Evolutionary conservation across 2,329 filamentous ascomycete genomes (phyloP), one percentile per base, ranked within the genome.

Genomic region (Emmonsia crescens): DNA sequence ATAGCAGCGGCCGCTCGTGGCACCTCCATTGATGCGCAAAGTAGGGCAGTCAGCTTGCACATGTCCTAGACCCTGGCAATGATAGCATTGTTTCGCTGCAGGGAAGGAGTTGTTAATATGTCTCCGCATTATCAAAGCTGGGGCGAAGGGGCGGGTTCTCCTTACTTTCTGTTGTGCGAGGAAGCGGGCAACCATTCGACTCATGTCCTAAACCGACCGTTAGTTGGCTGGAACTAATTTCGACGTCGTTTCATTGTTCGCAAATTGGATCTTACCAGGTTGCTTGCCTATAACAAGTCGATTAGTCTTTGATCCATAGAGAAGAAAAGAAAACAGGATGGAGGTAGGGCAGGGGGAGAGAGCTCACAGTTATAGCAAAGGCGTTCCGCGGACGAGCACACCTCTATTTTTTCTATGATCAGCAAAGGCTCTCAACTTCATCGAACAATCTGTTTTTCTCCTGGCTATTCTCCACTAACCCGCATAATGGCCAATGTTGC

Each of bases 21-120:
- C 88, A 64, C 83, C 78, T 68, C 89, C 92, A 77, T 86, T 96
- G 76, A 99, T 79, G 69, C 94, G 91, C 67, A 99, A 85, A 65
- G 94, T 97, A 71, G 94, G 94, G 84, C 94, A 99, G 78, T 99
- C 94, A 69, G 94, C 94, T 82, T 99, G 94, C 71, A 99, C 94
- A 76, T 99, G 94, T 68, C 94, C 94, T 65, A 97, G 85, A 63
- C 94, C 94, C 82, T 97, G 94, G 83, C 94, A 99, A 81, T 97
- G 94, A 78, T 99, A 99, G 85, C 94, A 99, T 83, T 99, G 94
- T 86, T 99, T 99, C 60, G 91, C 91, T 87, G 71, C 59, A 48
- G 14, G 55, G 64, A 61, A 59, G 38, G 57, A 38, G 63, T 66
- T 64, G 66, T 67, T 60, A 64, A 67, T 52, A 69, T 64, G 44